Conservation (phyloP, 2,329 filamentous ascomycete species). For the Diaporthe citri region DNA sequence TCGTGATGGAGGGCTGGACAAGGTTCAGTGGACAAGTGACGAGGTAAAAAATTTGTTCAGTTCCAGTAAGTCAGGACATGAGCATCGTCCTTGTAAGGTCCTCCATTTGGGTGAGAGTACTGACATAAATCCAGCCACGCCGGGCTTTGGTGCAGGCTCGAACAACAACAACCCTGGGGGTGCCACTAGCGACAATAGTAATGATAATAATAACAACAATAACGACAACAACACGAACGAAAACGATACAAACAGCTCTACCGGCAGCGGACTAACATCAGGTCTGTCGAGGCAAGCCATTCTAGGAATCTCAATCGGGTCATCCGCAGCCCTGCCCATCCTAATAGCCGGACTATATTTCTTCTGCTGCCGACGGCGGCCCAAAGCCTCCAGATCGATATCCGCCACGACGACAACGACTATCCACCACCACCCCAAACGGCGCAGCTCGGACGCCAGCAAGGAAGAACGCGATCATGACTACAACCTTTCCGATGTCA, state of each 20-base stretch:
- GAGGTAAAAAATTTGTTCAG: conserved; percentile 7
- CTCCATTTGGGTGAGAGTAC: background rate
- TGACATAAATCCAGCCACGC: background rate
- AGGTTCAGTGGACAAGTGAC: conserved; percentile 12
- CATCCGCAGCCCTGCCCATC: conserved; percentile 2
- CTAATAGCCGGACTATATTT: conserved; percentile 2
- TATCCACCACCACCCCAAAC: background rate
- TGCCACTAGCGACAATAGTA: background rate
- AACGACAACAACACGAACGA: background rate
- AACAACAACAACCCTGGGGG: background rate
- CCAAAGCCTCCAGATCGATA: background rate
- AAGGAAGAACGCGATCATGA: background rate
- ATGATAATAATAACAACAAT: background rate
- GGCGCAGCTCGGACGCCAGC: conserved; percentile 4
- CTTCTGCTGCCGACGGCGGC: conserved; percentile 9
- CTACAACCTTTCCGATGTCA: background rate
- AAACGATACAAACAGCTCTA: background rate
- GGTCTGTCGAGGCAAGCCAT: conserved; percentile 20
- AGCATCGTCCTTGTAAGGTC: too few relatives aligned
- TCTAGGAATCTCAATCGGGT: conserved; percentile 3
- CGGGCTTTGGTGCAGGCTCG: background rate
- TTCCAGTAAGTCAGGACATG: background rate
- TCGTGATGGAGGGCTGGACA: background rate
- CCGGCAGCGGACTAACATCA: background rate
- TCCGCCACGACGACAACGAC: background rate